These are phyloP conservation scores for Fusarium pseudoanthophilum DNA, from an alignment of 2,329 filamentous ascomycete species.

Conservation along the genomic window DNA sequence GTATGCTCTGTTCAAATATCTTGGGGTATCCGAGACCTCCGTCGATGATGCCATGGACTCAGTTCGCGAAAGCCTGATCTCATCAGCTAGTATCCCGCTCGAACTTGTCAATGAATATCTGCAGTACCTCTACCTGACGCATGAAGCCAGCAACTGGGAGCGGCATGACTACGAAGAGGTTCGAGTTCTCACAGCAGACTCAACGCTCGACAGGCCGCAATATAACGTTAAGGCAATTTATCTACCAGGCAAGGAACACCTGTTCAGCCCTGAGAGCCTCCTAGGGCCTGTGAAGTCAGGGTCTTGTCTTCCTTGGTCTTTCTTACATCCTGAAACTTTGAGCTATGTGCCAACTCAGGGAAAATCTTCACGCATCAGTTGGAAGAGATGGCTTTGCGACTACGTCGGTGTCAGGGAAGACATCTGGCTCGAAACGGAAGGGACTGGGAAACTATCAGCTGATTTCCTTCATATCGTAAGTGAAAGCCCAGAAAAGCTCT, in stretches of 20 bases:
- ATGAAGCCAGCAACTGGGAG: background rate
- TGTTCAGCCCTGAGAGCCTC: background rate
- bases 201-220: accelerated
- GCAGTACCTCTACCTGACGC: background rate
- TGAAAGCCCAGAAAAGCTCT: background rate
- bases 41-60: accelerated
- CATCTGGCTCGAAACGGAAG: accelerated
- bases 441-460: accelerated
- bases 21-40: background rate
- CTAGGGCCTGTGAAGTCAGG: accelerated
- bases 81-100: accelerated
- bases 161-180: accelerated
- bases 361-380: accelerated
- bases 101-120: background rate
- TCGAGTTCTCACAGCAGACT: accelerated
- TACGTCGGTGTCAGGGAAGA: accelerated
- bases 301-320: accelerated
- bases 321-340: background rate
- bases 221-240: accelerated
- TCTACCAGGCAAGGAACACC: background rate
- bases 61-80: accelerated
- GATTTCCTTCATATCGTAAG: background rate
- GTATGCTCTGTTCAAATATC: background rate
- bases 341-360: accelerated
- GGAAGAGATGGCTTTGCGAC: background rate